Conservation (phyloP, 2,329 filamentous ascomycete species). For the Ophiocordyceps camponoti-floridani region DNA sequence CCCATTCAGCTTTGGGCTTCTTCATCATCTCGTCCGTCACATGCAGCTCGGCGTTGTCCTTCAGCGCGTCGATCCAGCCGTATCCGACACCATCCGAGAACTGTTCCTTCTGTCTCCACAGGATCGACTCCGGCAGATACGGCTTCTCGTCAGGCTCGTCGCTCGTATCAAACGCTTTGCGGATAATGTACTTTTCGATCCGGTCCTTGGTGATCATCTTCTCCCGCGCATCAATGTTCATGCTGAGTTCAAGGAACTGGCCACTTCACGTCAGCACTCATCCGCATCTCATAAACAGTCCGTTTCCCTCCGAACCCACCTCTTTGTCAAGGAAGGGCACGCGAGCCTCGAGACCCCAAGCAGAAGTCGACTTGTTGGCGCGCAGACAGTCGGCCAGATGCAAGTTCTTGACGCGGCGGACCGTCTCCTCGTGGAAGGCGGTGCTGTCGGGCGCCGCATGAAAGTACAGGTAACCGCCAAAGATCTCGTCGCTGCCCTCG, state of each 20-base stretch:
- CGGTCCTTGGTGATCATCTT: constrained; percentile 87
- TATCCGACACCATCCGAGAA: constrained; percentile 98
- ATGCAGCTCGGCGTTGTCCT: constrained; percentile 78
- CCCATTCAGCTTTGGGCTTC: constrained; percentile 96
- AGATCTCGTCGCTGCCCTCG: constrained; percentile 95
- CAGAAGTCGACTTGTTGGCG: constrained; percentile 97
- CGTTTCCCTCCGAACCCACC: constrained; percentile 19
- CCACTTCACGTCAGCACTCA: constrained; percentile 1
- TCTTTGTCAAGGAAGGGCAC: constrained; percentile 96
- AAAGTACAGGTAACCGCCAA: constrained; percentile 98
- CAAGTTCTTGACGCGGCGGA: constrained; percentile 88
- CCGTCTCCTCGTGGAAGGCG: constrained; percentile 89
- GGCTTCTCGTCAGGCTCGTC: constrained; percentile 66
- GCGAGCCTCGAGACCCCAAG: constrained; percentile 94
- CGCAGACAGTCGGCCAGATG: constrained; percentile 92
- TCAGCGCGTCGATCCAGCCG: constrained; percentile 95
- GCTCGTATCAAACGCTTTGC: constrained; percentile 89
- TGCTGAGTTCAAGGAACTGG: constrained; percentile 74
- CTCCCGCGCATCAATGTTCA: constrained; percentile 86
- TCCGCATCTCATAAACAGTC: too few relatives aligned
- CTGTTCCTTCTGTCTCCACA: constrained; percentile 98
- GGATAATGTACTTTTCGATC: constrained; percentile 95
- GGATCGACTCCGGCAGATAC: constrained; percentile 89
- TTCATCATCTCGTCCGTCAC: constrained; percentile 97
- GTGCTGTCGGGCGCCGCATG: constrained; percentile 80